Evolutionary conservation across 306 rosid species (phyloP), one percentile per base, ranked within the genome.

Genomic region (Glycine soja): DNA sequence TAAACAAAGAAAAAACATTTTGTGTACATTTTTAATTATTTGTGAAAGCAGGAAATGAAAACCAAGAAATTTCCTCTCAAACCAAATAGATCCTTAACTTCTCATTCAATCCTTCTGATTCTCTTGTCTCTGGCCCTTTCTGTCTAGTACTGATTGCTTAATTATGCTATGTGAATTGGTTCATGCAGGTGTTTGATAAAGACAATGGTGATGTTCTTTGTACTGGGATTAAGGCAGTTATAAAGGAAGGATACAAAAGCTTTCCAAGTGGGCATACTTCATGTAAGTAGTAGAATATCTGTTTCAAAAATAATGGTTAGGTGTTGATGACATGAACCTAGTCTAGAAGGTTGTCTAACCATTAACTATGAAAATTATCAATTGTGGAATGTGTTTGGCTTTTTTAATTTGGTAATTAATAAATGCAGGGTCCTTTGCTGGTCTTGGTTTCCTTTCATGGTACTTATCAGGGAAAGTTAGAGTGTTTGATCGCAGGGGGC

Each of bases 201-300:
- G 68, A 52, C 1, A 47, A 73, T 11, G 82, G 80, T 48, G 80
- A 84, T 79, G 87, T 84, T 76, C 0, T 84, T 24, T 88, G 91
- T 64, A 40, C 6, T 8, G 91, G 91, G 50, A 63, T 74, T 12
- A 45, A 40, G 14, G 16, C 10, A 0, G 40, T 76, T 36, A 79
- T 88, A 82, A 88, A 73, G 80, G 91, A 88, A 88, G 90, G 91
- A 43, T 82, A 86, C 65, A 88, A 88, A 79, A 88, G 91, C 52
- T 88, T 88, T 82, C 91, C 91, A 14, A 88, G 90, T 38, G 92
- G 92, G 0, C 92, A 86, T 80, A 79, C 91, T 84, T 88, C 91
- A 53, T 75, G 91, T 88, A 79, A 77, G 87, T 52, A 32, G 45
- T 52, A 59, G 15, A 56, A 57, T 69, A 62, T 52, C 18, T 38